phyloP scores from a whole-genome alignment of 495 filamentous ascomycete genomes.

The Neurospora terricola region DNA sequence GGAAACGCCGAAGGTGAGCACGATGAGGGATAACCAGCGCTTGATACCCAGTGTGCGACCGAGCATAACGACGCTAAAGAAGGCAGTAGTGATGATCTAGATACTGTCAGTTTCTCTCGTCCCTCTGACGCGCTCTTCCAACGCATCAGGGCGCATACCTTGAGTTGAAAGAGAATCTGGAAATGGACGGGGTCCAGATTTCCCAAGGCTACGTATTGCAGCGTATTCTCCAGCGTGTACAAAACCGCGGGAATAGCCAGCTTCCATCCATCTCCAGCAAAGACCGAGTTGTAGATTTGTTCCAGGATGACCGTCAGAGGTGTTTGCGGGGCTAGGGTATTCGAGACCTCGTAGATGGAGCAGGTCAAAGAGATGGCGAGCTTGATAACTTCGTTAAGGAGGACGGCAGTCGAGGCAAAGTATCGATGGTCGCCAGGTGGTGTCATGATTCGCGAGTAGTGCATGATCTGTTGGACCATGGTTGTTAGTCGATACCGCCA shows the following conservation, averaged over 20 bases:
- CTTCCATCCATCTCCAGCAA: slow-evolving; percentile 94
- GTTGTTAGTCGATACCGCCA: slow-evolving; percentile 7
- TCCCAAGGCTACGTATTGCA: slow-evolving; percentile 86
- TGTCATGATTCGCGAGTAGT: slow-evolving; percentile 91
- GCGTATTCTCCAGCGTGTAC: slow-evolving; percentile 81
- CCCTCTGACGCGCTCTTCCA: background rate
- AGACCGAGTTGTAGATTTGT: slow-evolving; percentile 69
- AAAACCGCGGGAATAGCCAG: slow-evolving; percentile 79
- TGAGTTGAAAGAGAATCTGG: slow-evolving; percentile 86
- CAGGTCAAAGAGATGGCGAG: slow-evolving; percentile 76
- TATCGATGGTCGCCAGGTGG: slow-evolving; percentile 72
- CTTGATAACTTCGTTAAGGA: slow-evolving; percentile 89
- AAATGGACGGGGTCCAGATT: slow-evolving; percentile 89
- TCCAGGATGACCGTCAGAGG: slow-evolving; percentile 71
- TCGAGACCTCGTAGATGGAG: slow-evolving; percentile 76
- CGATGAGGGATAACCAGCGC: slow-evolving; percentile 70
- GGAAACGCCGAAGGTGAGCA: slow-evolving; percentile 78
- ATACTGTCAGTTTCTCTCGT: background rate
- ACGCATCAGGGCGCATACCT: slow-evolving; percentile 27
- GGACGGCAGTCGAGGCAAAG: slow-evolving; percentile 86
- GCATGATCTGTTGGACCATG: slow-evolving; percentile 52
- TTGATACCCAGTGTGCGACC: slow-evolving; percentile 54
- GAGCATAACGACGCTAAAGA: slow-evolving; percentile 77
- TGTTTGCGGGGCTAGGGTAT: slow-evolving; percentile 60
- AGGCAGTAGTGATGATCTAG: slow-evolving; percentile 70